phyloP scores from a whole-genome alignment of 1,284 basidiomycete genomes.

The Ceratobasidium sp. region DNA sequence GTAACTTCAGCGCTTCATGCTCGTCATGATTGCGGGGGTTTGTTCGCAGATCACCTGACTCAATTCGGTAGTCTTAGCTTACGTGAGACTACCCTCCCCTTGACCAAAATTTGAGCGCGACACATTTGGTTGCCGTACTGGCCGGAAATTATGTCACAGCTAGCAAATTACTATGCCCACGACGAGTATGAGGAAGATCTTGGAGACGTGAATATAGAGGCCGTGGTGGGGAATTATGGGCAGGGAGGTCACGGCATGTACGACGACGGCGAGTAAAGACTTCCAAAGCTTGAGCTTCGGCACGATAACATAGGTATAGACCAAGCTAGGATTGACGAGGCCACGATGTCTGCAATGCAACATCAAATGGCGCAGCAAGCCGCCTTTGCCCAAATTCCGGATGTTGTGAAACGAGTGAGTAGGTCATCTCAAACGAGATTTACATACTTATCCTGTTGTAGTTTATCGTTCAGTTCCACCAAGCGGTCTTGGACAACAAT shows the following conservation, averaged over 20 bases:
- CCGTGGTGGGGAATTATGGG: conserved; percentile 78
- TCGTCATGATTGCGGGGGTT: too few species aligned
- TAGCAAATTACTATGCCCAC: conserved; percentile 55
- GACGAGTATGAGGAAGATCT: conserved; percentile 78
- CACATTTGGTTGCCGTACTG: background rate
- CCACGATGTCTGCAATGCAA: conserved; percentile 73
- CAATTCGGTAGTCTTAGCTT: background rate
- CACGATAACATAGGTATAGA: background rate
- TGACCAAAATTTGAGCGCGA: conserved; percentile 32
- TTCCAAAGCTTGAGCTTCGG: background rate
- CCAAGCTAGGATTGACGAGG: conserved; percentile 67
- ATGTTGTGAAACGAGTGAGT: conserved; percentile 82
- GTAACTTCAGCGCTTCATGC: too few species aligned
- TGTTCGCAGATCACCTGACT: background rate
- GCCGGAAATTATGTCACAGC: conserved; percentile 46
- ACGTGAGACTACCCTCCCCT: conserved; percentile 25
- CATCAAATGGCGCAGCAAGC: conserved; percentile 85
- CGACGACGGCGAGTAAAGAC: conserved; percentile 70
- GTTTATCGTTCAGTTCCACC: conserved; percentile 93
- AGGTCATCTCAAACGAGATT: background rate
- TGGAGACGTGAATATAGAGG: conserved; percentile 77
- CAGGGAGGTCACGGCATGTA: conserved; percentile 67
- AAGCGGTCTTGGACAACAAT: conserved; percentile 89
- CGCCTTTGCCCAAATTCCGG: conserved; percentile 81
- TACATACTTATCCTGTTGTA: conserved; percentile 54